Evolutionary conservation across 306 rosid species (phyloP), one percentile per base, ranked within the genome.

Genomic region (Adenanthera pavonina): DNA sequence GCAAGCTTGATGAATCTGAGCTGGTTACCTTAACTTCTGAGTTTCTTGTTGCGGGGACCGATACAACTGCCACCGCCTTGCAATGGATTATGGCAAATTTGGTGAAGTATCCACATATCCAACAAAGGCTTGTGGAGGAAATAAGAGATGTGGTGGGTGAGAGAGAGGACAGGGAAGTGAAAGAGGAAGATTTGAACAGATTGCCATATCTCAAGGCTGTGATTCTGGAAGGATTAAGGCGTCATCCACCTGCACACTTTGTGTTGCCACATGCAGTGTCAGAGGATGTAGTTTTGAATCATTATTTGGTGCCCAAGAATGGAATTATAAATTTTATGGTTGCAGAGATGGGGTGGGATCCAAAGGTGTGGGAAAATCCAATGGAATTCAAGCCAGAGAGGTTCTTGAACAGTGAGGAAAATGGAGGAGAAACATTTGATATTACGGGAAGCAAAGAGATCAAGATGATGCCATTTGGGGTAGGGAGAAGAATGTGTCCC

Each of bases 311-410:
- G 7, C 66, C 66, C 0, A 59, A 25, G 6, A 11, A 25, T 3
- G 66, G 38, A 1, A 59, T 7, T 9, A 13, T 59, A 4, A 10
- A 59, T 20, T 59, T 59, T 1, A 25, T 59, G 66, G 40, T 60
- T 2, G 67, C 67, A 33, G 40, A 60, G 3, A 60, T 60, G 0
- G 40, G 40, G 8, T 25, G 40, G 67, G 67, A 60, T 0, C 40
- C 67, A 60, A 12, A 60, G 8, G 67, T 4, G 17, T 60, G 67
- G 67, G 40, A 60, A 60, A 15, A 30, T 60, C 67, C 67, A 30
- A 60, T 30, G 67, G 67, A 60, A 5, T 60, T 60, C 67, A 60
- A 10, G 38, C 66, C 69, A 6, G 69, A 34, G 16, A 62, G 69
- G 19, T 62, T 62, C 69, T 34, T 62, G 69, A 62, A 62, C 10